These are phyloP conservation scores for Leccinum aurantiacum DNA, from an alignment of 768 basidiomycete species.

Conservation along the genomic window DNA sequence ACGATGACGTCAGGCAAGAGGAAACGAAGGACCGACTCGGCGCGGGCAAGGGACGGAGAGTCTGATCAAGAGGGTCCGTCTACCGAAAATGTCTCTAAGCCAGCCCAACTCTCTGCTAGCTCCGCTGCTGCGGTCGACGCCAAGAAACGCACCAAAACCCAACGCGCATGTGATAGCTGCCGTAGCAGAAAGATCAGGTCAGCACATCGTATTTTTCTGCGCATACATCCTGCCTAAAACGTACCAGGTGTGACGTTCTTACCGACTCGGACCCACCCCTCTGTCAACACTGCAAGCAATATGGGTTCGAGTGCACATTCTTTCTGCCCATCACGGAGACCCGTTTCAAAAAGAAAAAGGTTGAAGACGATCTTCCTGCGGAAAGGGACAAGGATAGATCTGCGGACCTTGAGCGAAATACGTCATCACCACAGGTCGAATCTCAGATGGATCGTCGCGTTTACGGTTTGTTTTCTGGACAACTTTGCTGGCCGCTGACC, in stretches of 20 bases:
- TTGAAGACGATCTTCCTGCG: conserved; percentile 62
- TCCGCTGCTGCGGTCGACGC: conserved; percentile 46
- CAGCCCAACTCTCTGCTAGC: conserved; percentile 29
- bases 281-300: conserved; percentile 95
- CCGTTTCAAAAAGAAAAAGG: conserved; percentile 94
- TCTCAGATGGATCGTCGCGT: conserved; percentile 58
- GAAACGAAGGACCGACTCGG: conserved; percentile 54
- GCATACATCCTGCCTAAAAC: conserved; percentile 15
- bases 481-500: conserved; percentile 8
- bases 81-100: conserved; percentile 41
- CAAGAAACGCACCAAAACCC: conserved; percentile 91
- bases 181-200: conserved; percentile 85
- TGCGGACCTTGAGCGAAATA: conserved; percentile 31
- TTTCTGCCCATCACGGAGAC: conserved; percentile 99
- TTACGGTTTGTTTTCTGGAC: conserved; percentile 48
- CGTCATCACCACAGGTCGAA: conserved; percentile 49
- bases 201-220: conserved; percentile 17
- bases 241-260: conserved; percentile 75
- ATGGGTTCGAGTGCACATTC: conserved; percentile 92
- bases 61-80: conserved; percentile 66
- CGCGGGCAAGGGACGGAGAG: conserved; percentile 45
- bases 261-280: conserved; percentile 72
- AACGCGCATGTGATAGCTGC: conserved; percentile 90
- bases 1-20: conserved; percentile 48
- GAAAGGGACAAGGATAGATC: conserved; percentile 39